phyloP scores from a whole-genome alignment of 495 filamentous ascomycete species.

The Penicillium roqueforti region DNA sequence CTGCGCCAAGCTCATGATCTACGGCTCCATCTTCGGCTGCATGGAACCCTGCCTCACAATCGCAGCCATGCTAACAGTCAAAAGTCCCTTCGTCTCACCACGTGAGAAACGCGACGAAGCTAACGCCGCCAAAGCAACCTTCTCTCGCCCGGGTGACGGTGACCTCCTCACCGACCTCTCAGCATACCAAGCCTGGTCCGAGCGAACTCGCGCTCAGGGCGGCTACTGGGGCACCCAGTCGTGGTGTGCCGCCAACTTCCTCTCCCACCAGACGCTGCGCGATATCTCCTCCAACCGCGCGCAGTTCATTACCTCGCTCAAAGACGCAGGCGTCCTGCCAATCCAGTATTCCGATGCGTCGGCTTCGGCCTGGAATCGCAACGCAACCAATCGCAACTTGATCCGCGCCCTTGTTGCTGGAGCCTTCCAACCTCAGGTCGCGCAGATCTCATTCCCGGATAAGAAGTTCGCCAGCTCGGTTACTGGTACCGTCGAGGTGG shows the following conservation, averaged over 20 bases:
- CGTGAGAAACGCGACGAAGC: conserved; percentile 76
- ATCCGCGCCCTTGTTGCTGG: conserved; percentile 85
- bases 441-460: conserved; percentile 86
- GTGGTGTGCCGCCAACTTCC: conserved; percentile 85
- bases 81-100: conserved; percentile 79
- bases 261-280: conserved; percentile 74
- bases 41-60: conserved; percentile 87
- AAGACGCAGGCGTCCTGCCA: conserved; percentile 77
- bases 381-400: conserved; percentile 54
- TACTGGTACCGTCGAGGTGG: conserved; percentile 82
- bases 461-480: conserved; percentile 86
- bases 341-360: conserved; percentile 38
- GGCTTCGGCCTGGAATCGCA: conserved; percentile 43
- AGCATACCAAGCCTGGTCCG: conserved; percentile 78
- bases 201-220: conserved; percentile 51
- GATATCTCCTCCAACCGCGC: conserved; percentile 83
- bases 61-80: conserved; percentile 79
- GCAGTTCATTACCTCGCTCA: conserved; percentile 81
- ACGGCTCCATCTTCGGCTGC: conserved; percentile 88
- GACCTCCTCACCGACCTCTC: conserved; percentile 82
- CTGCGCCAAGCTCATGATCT: conserved; percentile 92
- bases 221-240: conserved; percentile 56
- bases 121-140: conserved; percentile 68
- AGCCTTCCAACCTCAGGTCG: conserved; percentile 86
- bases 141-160: conserved; percentile 65